A percentile compares a stretch with the other conserved stretches of the same genome.
Conservation (phyloP, 2,329 filamentous ascomycete species). For the Fusarium bactridioides region DNA sequence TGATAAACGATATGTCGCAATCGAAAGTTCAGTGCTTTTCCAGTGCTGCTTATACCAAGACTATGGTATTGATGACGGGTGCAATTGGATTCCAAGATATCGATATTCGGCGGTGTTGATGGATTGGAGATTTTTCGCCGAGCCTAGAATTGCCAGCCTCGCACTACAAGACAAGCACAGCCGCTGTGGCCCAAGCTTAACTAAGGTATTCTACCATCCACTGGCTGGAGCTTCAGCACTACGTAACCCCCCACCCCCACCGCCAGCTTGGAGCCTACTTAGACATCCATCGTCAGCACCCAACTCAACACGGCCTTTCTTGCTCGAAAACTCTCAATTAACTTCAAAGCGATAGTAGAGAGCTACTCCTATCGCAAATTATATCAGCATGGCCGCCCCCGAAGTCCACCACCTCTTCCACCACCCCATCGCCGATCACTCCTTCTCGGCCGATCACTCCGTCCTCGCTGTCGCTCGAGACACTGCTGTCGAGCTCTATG, state of each 20-base stretch:
- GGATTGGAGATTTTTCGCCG: slow-evolving; percentile 42
- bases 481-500: slow-evolving; percentile 88
- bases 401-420: slow-evolving; percentile 98
- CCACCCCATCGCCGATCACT: slow-evolving; percentile 95
- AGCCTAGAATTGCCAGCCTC: slow-evolving; percentile 34
- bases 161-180: slow-evolving; percentile 16
- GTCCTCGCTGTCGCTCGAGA: slow-evolving; percentile 92
- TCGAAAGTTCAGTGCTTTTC: background rate
- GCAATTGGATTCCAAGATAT: slow-evolving; percentile 12
- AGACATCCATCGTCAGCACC: slow-evolving; percentile 29
- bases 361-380: slow-evolving; percentile 67
- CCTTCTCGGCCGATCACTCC: slow-evolving; percentile 90
- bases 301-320: slow-evolving; percentile 6
- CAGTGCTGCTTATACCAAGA: background rate
- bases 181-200: slow-evolving; percentile 40
- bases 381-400: slow-evolving; percentile 75
- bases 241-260: slow-evolving; percentile 43
- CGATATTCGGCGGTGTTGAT: slow-evolving; percentile 27
- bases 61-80: slow-evolving; percentile 7
- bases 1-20: background rate
- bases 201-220: background rate
- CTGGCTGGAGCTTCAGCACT: slow-evolving; percentile 33
- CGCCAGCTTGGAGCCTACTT: slow-evolving; percentile 10
- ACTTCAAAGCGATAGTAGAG: slow-evolving; percentile 83
- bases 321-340: slow-evolving; percentile 26